These are phyloP conservation scores for Tubosaeta brunneosetosa DNA, from an alignment of 768 basidiomycete genomes.

Conservation along the genomic window DNA sequence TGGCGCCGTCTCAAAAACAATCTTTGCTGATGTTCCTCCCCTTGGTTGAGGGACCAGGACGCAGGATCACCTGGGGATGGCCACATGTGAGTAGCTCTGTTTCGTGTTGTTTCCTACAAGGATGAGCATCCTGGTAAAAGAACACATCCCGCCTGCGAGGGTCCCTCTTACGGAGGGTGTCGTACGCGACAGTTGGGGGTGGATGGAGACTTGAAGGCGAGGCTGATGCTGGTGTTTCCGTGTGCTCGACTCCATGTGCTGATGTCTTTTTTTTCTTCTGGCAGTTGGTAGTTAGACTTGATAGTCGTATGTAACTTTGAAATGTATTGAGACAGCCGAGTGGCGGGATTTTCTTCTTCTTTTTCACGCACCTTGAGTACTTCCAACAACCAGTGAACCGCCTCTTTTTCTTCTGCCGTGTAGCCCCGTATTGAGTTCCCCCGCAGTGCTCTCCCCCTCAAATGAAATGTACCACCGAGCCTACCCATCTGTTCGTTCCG, in stretches of 20 bases:
- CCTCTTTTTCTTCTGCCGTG: not conserved
- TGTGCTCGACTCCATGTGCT: not conserved
- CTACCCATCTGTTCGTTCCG: conserved; percentile 50
- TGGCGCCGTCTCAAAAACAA: conserved; percentile 72
- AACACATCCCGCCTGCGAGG: conserved; percentile 58
- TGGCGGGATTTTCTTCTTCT: no score
- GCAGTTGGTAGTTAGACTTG: no score
- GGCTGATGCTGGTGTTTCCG: conserved; percentile 54
- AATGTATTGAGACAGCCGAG: no score
- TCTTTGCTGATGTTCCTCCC: conserved; percentile 90
- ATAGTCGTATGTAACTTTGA: no score
- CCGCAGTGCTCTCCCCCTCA: conserved; percentile 26
- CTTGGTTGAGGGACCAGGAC: conserved; percentile 83
- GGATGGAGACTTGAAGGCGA: conserved; percentile 84
- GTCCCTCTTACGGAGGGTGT: conserved; percentile 33
- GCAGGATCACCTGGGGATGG: conserved; percentile 90
- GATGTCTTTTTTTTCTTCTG: not conserved
- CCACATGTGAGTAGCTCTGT: conserved; percentile 39
- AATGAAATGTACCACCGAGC: conserved; percentile 63
- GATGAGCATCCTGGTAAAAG: conserved; percentile 91
- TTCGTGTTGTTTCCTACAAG: conserved; percentile 33
- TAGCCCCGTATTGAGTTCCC: not conserved
- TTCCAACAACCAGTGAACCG: not conserved
- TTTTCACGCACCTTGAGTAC: no score
- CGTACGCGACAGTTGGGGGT: conserved; percentile 49